These are phyloP conservation scores for Curvularia sp. DNA, from an alignment of 2,329 filamentous ascomycete species.

Conservation along the genomic window DNA sequence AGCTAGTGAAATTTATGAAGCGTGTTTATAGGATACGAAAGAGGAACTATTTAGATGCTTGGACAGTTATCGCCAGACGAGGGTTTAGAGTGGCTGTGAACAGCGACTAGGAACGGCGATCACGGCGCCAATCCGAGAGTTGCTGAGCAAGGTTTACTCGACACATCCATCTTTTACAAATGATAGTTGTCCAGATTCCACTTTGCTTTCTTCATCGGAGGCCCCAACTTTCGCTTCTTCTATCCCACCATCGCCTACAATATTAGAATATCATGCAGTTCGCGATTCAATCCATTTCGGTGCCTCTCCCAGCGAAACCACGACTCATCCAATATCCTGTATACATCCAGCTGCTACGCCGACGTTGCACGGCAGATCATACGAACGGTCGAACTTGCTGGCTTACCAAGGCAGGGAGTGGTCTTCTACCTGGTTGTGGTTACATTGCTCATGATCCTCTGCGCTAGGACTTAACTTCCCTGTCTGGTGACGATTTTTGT, in stretches of 20 bases:
- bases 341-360: background rate
- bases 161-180: no score
- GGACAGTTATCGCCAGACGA: background rate
- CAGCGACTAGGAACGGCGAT: background rate
- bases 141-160: background rate
- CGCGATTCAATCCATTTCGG: no score
- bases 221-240: no score
- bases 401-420: background rate
- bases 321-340: background rate
- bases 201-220: no score
- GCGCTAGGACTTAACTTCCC: no score
- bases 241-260: background rate
- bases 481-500: background rate
- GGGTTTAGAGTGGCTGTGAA: background rate
- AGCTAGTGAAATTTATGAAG: background rate
- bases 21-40: background rate
- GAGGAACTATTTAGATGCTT: background rate
- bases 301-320: no score
- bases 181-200: no score
- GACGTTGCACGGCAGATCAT: background rate
- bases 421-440: background rate
- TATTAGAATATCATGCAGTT: background rate
- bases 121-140: background rate
- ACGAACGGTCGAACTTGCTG: background rate
- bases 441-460: background rate